Evolutionary conservation across 441 rosid genomes (phyloP).

Genomic region (Erodium moschatum): DNA sequence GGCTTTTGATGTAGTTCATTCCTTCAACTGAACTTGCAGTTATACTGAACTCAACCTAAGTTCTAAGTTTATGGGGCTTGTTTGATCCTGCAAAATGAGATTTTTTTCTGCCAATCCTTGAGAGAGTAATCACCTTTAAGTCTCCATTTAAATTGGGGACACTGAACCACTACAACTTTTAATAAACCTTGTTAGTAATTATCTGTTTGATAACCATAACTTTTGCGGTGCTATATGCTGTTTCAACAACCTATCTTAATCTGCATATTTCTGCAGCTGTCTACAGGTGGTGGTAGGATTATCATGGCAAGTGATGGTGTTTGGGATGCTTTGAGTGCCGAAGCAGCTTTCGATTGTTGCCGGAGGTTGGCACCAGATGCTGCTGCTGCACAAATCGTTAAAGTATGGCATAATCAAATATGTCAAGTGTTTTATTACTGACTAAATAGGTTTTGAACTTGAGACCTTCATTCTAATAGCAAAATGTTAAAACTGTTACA

Average conservation of each 20-base stretch:
- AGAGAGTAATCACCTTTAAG: background rate
- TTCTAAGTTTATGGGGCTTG: background rate
- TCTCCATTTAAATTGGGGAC: background rate
- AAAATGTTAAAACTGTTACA: too few species aligned
- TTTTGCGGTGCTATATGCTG: background rate
- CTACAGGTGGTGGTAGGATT: conserved; percentile 83
- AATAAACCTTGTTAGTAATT: background rate
- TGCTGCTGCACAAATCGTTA: conserved; percentile 85
- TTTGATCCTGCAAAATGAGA: background rate
- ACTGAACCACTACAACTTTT: background rate
- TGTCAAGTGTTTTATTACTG: background rate
- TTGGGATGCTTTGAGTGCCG: conserved; percentile 89
- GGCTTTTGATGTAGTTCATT: background rate
- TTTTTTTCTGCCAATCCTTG: background rate
- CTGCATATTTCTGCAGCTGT: conserved; percentile 47
- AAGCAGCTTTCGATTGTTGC: conserved; percentile 73
- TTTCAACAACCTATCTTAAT: background rate
- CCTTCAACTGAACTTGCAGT: background rate
- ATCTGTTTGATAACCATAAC: background rate
- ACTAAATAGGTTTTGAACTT: background rate
- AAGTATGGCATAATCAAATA: conserved; percentile 35
- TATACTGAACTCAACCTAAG: background rate
- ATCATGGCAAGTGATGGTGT: conserved; percentile 95
- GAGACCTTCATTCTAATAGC: background rate
- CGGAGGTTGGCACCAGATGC: conserved; percentile 84